phyloP scores from a whole-genome alignment of 805 yeast genomes.

The Monosporozyma aerobia region DNA sequence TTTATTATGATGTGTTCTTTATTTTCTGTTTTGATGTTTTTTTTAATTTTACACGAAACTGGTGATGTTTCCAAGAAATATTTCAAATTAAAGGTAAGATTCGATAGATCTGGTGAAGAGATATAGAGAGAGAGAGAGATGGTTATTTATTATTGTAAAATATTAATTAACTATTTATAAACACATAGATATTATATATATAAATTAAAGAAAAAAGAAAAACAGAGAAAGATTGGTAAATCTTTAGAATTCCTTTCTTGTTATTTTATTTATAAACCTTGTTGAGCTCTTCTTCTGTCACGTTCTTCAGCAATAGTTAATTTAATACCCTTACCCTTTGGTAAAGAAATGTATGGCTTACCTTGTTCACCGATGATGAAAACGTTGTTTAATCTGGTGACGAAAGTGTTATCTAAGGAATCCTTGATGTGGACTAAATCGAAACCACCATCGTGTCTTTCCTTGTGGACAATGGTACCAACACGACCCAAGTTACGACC shows the following conservation, averaged over 20 bases:
- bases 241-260: neutral
- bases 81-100: too few species aligned
- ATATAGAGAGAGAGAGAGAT: neutral
- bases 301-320: constrained; percentile 94
- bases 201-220: neutral
- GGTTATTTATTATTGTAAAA: neutral
- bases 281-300: constrained; percentile 92
- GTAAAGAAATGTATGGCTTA: constrained; percentile 89
- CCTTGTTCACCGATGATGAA: constrained; percentile 93
- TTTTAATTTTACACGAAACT: too few species aligned
- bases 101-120: neutral
- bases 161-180: neutral
- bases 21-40: too few species aligned
- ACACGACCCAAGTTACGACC: constrained; percentile 98
- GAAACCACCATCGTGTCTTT: constrained; percentile 97
- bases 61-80: too few species aligned
- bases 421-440: constrained; percentile 96
- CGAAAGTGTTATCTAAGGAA: constrained; percentile 87
- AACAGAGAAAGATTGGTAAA: neutral
- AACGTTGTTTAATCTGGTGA: constrained; percentile 88
- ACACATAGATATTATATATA: neutral
- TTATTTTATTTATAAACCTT: constrained; percentile 37
- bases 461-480: constrained; percentile 93
- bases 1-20: too few species aligned
- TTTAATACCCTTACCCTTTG: constrained; percentile 99